These are phyloP conservation scores for Aspergillus fijiensis DNA, from an alignment of 2,329 filamentous ascomycete species.

Conservation along the genomic window DNA sequence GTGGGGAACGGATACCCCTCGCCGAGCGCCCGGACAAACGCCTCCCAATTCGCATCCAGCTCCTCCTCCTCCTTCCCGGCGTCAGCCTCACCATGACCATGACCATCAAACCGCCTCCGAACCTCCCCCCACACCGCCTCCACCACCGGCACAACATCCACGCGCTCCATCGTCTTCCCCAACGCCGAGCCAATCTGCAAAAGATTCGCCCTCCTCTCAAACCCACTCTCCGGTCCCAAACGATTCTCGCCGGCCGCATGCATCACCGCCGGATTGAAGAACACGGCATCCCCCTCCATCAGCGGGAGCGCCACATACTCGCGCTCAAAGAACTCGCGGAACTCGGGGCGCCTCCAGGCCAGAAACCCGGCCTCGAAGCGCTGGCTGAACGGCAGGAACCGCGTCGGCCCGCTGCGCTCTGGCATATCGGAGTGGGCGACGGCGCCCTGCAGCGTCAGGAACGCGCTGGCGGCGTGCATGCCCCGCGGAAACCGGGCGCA, in stretches of 20 bases:
- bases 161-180: slow-evolving; percentile 63
- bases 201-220: slow-evolving; percentile 60
- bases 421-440: slow-evolving; percentile 64
- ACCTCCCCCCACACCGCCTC: slow-evolving; percentile 55
- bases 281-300: slow-evolving; percentile 58
- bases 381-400: slow-evolving; percentile 62
- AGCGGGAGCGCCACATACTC: slow-evolving; percentile 56
- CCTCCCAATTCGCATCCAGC: slow-evolving; percentile 44
- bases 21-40: slow-evolving; percentile 53
- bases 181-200: slow-evolving; percentile 63
- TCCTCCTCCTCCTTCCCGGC: slow-evolving; percentile 48
- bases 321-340: slow-evolving; percentile 55
- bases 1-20: slow-evolving; percentile 64
- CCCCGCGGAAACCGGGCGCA: slow-evolving; percentile 52
- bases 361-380: slow-evolving; percentile 58
- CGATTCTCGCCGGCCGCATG: slow-evolving; percentile 63
- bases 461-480: slow-evolving; percentile 56
- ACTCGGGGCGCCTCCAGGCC: slow-evolving; percentile 55
- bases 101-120: background rate
- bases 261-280: slow-evolving; percentile 64
- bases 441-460: slow-evolving; percentile 62
- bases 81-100: background rate
- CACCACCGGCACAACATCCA: slow-evolving; percentile 56
- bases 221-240: slow-evolving; percentile 28
- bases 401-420: slow-evolving; percentile 57